phyloP scores from a whole-genome alignment of 179 eudicot genomes.

The Drosera spatulata region DNA sequence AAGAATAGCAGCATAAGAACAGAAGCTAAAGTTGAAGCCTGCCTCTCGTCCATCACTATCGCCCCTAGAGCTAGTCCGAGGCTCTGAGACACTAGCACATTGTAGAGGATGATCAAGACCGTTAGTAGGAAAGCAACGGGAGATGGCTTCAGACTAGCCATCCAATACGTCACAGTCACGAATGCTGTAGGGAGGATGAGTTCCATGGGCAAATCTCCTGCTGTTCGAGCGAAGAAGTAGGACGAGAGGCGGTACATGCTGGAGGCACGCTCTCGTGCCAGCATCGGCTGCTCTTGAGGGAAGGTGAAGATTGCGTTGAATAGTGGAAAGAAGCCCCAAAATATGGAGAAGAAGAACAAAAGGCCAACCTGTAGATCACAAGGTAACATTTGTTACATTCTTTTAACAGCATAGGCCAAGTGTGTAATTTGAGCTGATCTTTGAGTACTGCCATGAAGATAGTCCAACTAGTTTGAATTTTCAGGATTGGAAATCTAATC shows the following conservation, averaged over 20 bases:
- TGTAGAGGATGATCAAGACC: conserved; percentile 40
- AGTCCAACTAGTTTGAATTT: too few relatives aligned
- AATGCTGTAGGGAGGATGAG: conserved; percentile 63
- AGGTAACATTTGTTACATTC: background rate
- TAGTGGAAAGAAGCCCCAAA: conserved; percentile 81
- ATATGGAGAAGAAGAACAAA: conserved; percentile 71
- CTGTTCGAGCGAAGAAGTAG: conserved; percentile 56
- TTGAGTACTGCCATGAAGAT: too few relatives aligned
- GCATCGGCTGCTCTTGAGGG: conserved; percentile 66
- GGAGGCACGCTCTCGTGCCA: conserved; percentile 44
- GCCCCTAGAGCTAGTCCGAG: conserved; percentile 85
- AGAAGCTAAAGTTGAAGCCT: conserved; percentile 70
- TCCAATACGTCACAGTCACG: conserved; percentile 50
- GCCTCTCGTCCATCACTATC: conserved; percentile 62
- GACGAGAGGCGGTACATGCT: conserved; percentile 75
- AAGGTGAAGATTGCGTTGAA: conserved; percentile 61
- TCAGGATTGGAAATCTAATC: too few relatives aligned
- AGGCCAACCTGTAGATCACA: conserved; percentile 42
- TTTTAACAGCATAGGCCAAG: background rate
- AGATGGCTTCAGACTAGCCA: conserved; percentile 69
- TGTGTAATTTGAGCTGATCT: too few relatives aligned
- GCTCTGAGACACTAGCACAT: conserved; percentile 69
- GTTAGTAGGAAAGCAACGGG: conserved; percentile 35
- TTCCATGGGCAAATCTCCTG: conserved; percentile 73
- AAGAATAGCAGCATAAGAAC: conserved; percentile 69